Conservation (phyloP, 2,329 filamentous ascomycete species). For the Colletotrichum endophyticum region DNA sequence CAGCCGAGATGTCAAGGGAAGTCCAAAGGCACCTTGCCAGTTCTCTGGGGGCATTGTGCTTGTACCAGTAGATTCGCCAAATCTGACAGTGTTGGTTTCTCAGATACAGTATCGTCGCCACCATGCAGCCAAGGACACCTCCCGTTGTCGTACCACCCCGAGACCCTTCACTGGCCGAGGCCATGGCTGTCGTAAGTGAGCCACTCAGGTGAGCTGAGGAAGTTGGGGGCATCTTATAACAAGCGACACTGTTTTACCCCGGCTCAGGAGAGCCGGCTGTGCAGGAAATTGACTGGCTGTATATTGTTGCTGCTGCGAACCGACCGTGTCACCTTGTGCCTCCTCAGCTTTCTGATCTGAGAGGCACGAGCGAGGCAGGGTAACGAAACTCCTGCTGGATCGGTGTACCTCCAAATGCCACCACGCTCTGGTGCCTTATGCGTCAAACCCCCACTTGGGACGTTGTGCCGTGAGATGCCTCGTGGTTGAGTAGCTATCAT, state of each 20-base stretch:
- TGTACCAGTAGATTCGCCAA: not conserved
- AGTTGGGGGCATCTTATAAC: not conserved
- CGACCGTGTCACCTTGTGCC: not conserved
- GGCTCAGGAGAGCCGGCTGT: not conserved
- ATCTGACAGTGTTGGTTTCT: not conserved
- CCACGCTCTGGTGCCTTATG: not conserved
- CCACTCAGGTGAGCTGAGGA: not conserved
- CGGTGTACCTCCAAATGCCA: not conserved
- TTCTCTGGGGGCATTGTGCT: not conserved
- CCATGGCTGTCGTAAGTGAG: conserved; percentile 7
- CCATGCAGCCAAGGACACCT: not conserved
- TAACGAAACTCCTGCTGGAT: conserved; percentile 4
- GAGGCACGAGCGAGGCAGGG: not conserved
- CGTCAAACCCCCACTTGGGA: not conserved
- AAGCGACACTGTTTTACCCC: conserved; percentile 3
- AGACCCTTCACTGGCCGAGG: not conserved
- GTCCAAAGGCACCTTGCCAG: not conserved
- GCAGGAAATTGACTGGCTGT: not conserved
- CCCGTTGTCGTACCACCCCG: conserved; percentile 1
- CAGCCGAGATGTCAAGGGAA: not conserved
- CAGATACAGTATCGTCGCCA: not conserved
- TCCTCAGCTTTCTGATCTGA: not conserved
- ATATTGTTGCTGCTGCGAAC: not conserved
- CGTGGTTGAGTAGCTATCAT: conserved; percentile 8
- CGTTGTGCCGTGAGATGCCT: conserved; percentile 1